Evolutionary conservation across 2,329 filamentous ascomycete species (phyloP).

Genomic region (Dactylonectria macrodidyma): DNA sequence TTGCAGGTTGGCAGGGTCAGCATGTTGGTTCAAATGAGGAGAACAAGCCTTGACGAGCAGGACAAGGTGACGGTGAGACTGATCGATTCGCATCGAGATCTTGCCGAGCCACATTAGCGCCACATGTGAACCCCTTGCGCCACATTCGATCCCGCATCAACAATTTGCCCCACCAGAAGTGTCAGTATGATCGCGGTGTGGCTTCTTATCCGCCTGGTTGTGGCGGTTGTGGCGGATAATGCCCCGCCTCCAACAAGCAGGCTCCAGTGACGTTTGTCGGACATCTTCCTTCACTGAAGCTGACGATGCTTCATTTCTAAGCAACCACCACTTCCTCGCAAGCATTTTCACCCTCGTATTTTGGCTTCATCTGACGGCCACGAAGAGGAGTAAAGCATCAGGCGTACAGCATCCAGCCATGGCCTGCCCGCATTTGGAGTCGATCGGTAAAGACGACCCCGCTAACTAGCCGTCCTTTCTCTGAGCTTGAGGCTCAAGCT

Average conservation of each 20-base stretch:
- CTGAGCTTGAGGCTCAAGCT: slow-evolving; percentile 20
- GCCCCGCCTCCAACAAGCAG: slow-evolving; percentile 27
- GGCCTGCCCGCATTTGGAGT: slow-evolving; percentile 48
- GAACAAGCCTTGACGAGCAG: neutral
- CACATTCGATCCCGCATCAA: slow-evolving; percentile 2
- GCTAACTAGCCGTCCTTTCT: slow-evolving; percentile 29
- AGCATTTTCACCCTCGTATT: neutral
- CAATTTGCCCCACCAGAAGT: neutral
- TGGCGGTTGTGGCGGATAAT: slow-evolving; percentile 20
- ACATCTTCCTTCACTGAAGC: slow-evolving; percentile 8
- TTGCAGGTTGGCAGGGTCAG: neutral
- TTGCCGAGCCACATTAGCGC: slow-evolving; percentile 2
- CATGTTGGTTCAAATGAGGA: neutral
- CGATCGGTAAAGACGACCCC: slow-evolving; percentile 48
- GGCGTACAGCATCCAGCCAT: slow-evolving; percentile 28
- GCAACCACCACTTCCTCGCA: neutral
- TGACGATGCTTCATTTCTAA: slow-evolving; percentile 21
- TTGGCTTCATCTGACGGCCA: neutral
- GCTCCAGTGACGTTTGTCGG: slow-evolving; percentile 33
- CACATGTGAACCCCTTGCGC: neutral
- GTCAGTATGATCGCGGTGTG: neutral
- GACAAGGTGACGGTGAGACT: neutral
- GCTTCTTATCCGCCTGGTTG: slow-evolving; percentile 1
- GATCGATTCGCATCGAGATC: neutral
- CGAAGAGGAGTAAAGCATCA: neutral